These are phyloP conservation scores for Hypoxylon sp. DNA, from an alignment of 2,329 filamentous ascomycete species.

Conservation along the genomic window DNA sequence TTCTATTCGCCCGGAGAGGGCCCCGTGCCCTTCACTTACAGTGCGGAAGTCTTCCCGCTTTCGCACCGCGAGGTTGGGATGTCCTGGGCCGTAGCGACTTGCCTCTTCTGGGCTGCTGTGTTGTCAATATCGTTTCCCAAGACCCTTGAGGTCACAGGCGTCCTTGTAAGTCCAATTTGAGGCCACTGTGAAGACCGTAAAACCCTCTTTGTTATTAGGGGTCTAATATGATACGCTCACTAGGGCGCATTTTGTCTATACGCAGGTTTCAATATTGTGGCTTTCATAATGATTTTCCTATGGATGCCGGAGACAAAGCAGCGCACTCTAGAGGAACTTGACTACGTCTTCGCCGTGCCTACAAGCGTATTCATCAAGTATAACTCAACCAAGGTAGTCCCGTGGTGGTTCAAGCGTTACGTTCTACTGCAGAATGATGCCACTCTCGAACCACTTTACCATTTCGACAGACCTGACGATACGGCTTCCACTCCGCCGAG, in stretches of 20 bases:
- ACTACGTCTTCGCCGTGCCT: slow-evolving; percentile 43
- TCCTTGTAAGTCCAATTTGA: slow-evolving; percentile 49
- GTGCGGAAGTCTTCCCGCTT: slow-evolving; percentile 74
- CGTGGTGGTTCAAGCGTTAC: slow-evolving; percentile 43
- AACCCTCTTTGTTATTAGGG: not conserved
- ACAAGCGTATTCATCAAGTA: slow-evolving; percentile 42
- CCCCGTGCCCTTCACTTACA: slow-evolving; percentile 74
- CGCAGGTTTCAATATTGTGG: slow-evolving; percentile 62
- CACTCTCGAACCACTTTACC: slow-evolving; percentile 36
- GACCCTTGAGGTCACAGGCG: slow-evolving; percentile 58
- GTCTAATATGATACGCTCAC: slow-evolving; percentile 19
- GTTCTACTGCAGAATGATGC: slow-evolving; percentile 28
- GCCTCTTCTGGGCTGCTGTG: slow-evolving; percentile 50
- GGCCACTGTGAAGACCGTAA: not conserved
- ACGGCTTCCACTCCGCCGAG: not conserved
- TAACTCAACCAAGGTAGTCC: slow-evolving; percentile 38
- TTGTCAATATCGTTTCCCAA: slow-evolving; percentile 63
- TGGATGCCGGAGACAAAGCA: slow-evolving; percentile 59
- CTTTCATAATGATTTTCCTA: slow-evolving; percentile 59
- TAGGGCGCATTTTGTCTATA: slow-evolving; percentile 63
- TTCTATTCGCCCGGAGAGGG: slow-evolving; percentile 49
- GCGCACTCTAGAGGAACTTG: slow-evolving; percentile 45
- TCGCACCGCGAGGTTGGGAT: slow-evolving; percentile 73
- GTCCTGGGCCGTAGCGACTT: slow-evolving; percentile 66
- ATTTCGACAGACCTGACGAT: slow-evolving; percentile 25